Evolutionary conservation across 306 rosid genomes (phyloP).

Genomic region (Ormosia semicastrata): DNA sequence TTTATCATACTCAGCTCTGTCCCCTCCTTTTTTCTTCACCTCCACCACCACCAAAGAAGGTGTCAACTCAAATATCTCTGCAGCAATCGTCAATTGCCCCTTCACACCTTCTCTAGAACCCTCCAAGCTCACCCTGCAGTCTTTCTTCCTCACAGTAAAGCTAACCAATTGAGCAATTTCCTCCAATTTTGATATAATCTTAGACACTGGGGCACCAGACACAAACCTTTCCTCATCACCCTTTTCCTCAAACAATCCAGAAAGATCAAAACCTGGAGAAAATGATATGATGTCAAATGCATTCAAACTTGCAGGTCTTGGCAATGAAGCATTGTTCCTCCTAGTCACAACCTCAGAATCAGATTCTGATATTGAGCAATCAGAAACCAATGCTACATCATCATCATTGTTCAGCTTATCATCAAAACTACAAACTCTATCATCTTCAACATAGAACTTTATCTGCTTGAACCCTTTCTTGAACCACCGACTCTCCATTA

Average conservation of each 20-base stretch:
- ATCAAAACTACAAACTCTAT: constrained; percentile 36
- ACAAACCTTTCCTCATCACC: constrained; percentile 60
- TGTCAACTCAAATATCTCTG: constrained; percentile 54
- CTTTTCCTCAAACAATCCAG: constrained; percentile 60
- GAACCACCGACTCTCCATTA: constrained; percentile 53
- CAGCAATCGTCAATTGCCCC: constrained; percentile 53
- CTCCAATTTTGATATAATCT: constrained; percentile 59
- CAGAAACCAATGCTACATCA: neutral
- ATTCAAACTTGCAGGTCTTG: constrained; percentile 61
- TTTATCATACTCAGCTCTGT: constrained; percentile 44
- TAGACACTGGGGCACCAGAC: constrained; percentile 40
- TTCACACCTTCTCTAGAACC: constrained; percentile 59
- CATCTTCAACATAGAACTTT: constrained; percentile 55
- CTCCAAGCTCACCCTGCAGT: constrained; percentile 59
- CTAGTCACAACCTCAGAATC: constrained; percentile 33
- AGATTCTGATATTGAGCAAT: constrained; percentile 7
- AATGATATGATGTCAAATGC: constrained; percentile 65
- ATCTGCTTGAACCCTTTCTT: constrained; percentile 45
- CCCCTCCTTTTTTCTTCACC: constrained; percentile 66
- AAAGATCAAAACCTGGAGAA: constrained; percentile 61
- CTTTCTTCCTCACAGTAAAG: constrained; percentile 61
- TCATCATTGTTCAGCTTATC: constrained; percentile 9
- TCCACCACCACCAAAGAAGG: constrained; percentile 64
- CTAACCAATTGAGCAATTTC: constrained; percentile 56
- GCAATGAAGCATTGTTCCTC: constrained; percentile 6